phyloP scores from a whole-genome alignment of 208 protist genomes.

The Giardia muris region DNA sequence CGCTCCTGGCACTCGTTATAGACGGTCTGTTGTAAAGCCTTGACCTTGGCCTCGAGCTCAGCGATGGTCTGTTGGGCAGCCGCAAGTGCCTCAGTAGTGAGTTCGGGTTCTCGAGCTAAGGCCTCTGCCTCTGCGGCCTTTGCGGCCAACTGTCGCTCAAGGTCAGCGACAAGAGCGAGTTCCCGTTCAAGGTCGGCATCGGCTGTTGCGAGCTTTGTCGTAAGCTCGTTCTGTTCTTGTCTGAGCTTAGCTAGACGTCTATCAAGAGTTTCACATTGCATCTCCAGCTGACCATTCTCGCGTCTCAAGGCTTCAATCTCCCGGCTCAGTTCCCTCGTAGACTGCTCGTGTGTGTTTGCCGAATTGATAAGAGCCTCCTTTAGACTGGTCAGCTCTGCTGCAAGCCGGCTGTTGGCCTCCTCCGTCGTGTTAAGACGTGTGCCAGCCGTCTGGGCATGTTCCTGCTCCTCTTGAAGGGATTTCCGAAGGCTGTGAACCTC shows the following conservation, averaged over 20 bases:
- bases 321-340: neutral
- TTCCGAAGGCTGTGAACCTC: no score
- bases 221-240: neutral
- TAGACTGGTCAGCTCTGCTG: neutral
- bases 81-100: neutral
- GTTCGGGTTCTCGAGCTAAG: neutral
- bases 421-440: no score
- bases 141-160: neutral
- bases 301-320: neutral
- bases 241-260: neutral
- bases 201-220: neutral
- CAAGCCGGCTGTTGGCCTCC: neutral
- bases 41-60: neutral
- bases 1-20: neutral
- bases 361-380: neutral
- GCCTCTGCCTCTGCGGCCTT: neutral
- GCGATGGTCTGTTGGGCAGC: neutral
- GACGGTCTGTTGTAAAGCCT: neutral
- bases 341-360: neutral
- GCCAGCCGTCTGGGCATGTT: no score
- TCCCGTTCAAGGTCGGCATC: neutral
- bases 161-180: neutral
- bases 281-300: neutral
- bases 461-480: no score
- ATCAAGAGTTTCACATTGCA: neutral